A percentile compares a stretch with the other conserved stretches of the same genome.
Conservation (phyloP, 495 filamentous ascomycete genomes). For the Lasiosphaeria miniovina region DNA sequence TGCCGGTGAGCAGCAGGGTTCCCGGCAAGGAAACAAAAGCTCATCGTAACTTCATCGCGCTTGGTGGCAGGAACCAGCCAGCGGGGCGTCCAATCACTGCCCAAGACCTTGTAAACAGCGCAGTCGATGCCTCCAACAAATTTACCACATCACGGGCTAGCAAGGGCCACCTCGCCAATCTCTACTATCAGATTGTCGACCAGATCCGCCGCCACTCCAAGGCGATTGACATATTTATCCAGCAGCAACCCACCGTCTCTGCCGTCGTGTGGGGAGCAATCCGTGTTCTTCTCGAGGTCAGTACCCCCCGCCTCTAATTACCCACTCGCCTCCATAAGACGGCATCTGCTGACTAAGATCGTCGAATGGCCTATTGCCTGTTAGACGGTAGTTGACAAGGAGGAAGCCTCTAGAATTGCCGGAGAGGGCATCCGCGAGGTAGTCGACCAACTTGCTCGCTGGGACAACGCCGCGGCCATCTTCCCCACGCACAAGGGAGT, state of each 20-base stretch:
- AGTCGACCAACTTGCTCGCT: neutral
- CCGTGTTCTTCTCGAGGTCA: neutral
- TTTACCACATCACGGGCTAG: neutral
- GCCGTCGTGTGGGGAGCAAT: neutral
- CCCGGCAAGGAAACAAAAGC: neutral
- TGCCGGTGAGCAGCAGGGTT: neutral
- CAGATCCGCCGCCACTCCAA: neutral
- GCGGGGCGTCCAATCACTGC: neutral
- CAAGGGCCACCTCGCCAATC: neutral
- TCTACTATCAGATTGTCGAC: neutral
- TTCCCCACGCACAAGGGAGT: neutral
- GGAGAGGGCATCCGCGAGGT: neutral
- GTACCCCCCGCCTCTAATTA: neutral
- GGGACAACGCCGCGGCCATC: neutral
- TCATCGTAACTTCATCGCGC: neutral
- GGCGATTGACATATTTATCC: neutral
- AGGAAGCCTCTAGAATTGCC: neutral
- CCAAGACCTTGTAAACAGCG: neutral
- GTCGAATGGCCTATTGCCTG: neutral
- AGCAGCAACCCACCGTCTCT: neutral
- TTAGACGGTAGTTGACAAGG: neutral
- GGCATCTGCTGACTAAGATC: neutral
- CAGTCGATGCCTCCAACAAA: neutral
- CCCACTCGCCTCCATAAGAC: neutral
- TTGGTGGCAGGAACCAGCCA: neutral